Conservation (phyloP, 805 yeast species). For the Saccharomycopsis microspora region DNA sequence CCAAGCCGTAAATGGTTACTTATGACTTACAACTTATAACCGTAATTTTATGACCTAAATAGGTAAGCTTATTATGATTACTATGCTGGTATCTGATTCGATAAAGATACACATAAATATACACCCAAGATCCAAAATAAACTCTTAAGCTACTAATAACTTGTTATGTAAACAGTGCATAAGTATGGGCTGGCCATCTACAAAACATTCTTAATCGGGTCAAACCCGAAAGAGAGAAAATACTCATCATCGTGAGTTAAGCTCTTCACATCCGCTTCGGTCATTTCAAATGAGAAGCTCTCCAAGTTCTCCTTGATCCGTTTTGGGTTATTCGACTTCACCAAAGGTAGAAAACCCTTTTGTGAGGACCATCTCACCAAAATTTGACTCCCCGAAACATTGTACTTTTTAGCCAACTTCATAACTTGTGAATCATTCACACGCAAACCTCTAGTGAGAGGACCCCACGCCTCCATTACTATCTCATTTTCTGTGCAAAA, state of each 20-base stretch:
- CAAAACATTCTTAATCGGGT: no score
- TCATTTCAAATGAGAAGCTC: constrained; percentile 30
- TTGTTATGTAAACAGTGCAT: no score
- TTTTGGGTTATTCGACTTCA: constrained; percentile 28
- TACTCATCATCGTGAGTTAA: constrained; percentile 26
- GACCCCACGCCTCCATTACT: constrained; percentile 49
- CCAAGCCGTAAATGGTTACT: no score
- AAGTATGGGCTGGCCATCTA: no score
- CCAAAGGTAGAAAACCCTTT: constrained; percentile 46
- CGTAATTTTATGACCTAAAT: no score
- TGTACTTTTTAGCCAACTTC: constrained; percentile 93
- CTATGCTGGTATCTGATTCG: no score
- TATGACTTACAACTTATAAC: no score
- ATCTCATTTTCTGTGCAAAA: constrained; percentile 36
- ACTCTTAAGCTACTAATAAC: no score
- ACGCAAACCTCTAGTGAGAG: constrained; percentile 45
- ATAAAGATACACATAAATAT: no score
- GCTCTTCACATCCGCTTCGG: constrained; percentile 25
- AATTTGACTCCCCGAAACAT: constrained; percentile 43
- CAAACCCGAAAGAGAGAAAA: constrained; percentile 2
- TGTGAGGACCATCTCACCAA: constrained; percentile 47
- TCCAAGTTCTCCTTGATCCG: constrained; percentile 33
- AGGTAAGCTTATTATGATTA: no score
- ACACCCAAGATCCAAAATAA: no score
- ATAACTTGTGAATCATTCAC: constrained; percentile 55